These are phyloP conservation scores for Cupressus sempervirens DNA, from an alignment of 75 land plant species.

Conservation along the genomic window DNA sequence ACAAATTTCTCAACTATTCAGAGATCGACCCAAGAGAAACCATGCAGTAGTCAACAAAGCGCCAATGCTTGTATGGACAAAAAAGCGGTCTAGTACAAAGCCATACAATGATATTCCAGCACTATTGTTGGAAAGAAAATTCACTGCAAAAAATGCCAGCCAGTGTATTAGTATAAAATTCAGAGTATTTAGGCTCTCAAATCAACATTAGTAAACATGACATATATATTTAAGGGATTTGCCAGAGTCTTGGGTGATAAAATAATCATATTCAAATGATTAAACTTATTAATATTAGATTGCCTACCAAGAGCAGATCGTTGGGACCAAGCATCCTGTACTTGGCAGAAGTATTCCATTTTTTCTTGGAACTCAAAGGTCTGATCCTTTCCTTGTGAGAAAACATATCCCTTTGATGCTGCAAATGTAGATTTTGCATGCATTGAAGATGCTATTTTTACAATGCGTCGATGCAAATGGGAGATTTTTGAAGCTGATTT, in stretches of 20 bases:
- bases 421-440: constrained; percentile 27
- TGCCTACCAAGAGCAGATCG: constrained; percentile 31
- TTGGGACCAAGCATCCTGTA: constrained; percentile 21
- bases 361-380: constrained; percentile 14
- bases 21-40: too few relatives aligned
- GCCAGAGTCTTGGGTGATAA: background rate
- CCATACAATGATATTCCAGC: constrained; percentile 37
- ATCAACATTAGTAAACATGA: background rate
- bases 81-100: constrained; percentile 30
- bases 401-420: background rate
- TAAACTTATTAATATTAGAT: background rate
- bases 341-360: constrained; percentile 12
- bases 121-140: constrained; percentile 15
- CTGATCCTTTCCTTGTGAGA: background rate
- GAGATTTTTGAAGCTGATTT: constrained; percentile 28
- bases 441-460: constrained; percentile 20
- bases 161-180: background rate
- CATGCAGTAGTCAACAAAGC: too few relatives aligned
- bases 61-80: constrained; percentile 19
- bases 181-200: background rate
- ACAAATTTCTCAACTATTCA: background rate
- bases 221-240: background rate
- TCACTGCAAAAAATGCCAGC: constrained; percentile 15
- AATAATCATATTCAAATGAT: background rate
- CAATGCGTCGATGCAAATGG: constrained; percentile 32